phyloP scores from a whole-genome alignment of 345 rosid genomes.

The Citrus trifoliata region DNA sequence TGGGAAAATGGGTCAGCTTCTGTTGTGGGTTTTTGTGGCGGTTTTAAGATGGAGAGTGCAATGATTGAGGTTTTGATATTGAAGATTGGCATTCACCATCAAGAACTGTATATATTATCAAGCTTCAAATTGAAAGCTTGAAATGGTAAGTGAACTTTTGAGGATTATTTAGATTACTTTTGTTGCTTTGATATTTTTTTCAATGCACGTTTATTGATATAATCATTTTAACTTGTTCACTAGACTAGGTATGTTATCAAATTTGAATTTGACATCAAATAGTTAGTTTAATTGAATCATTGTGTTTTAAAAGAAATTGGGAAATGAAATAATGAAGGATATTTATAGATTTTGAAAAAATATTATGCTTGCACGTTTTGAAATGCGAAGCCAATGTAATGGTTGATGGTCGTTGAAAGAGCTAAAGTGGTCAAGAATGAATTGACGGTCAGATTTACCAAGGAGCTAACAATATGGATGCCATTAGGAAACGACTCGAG shows the following conservation, averaged over 20 bases:
- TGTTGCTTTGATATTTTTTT: background rate
- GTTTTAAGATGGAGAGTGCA: background rate
- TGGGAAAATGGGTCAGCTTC: slow-evolving; percentile 9
- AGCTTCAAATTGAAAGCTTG: slow-evolving; percentile 20
- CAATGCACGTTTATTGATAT: background rate
- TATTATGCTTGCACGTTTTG: background rate
- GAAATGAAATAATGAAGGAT: background rate
- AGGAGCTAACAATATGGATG: background rate
- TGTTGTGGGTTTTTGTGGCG: background rate
- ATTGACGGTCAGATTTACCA: background rate
- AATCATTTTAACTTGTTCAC: background rate
- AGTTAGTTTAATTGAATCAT: background rate
- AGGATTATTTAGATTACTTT: background rate
- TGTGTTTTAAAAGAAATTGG: background rate
- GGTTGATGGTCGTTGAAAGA: background rate
- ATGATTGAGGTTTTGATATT: slow-evolving; percentile 3
- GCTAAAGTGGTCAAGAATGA: background rate
- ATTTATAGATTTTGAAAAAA: background rate
- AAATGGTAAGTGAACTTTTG: slow-evolving; percentile 46
- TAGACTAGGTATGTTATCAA: background rate
- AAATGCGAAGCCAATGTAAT: background rate
- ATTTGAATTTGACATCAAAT: background rate
- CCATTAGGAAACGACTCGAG: background rate
- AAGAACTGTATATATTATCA: background rate
- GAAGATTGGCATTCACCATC: slow-evolving; percentile 8